Base-by-base conservation (phyloP, 345 rosid genomes). In the Gossypium longicalyx region DNA sequence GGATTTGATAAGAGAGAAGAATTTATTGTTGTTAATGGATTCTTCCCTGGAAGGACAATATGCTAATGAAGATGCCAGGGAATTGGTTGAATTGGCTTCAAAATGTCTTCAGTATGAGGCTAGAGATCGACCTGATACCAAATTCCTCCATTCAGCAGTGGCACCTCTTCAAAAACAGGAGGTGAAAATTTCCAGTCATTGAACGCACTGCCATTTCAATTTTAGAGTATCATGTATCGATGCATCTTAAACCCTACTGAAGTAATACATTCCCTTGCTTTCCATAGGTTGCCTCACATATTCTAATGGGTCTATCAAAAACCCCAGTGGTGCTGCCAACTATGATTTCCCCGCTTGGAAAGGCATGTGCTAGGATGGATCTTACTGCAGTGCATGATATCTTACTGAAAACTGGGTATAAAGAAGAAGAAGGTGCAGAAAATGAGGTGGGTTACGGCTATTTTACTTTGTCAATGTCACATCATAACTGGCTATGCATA, bases 311-410 rank as follows among this genome's bases (percentile, higher is more conserved):
- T 43, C 76, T 86, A 74, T 78, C 85, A 12, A 85, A 79, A 87
- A 80, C 85, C 61, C 86, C 87, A 1, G 87, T 65, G 16, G 82
- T 76, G 76, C 77, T 82, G 61, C 91, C 89, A n/a, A 83, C 88
- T n/a, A 77, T 85, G 86, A 83, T 86, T 74, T 85, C 91, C 2
- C 87, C 88, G 0, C 89, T 90, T 71, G 94, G 94, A 68, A 86
- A 88, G 82, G 94, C 91, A 47, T 88, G 89, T 63, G 85, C 86
- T 0, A 87, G 90, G 79, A 90, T 89, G 97, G 97, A 94, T 81
- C 91, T 94, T 51, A 86, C 84, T 53, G 84, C 82, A 20, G 83
- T 84, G 51, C 82, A 81, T 69, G 86, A 81, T 25, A 77, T 83
- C 53, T 63, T 83, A 76, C 82, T 81, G 54, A 83, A 83, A 74